Conservation (phyloP, 768 basidiomycete genomes). For the Heimioporus sp. region DNA sequence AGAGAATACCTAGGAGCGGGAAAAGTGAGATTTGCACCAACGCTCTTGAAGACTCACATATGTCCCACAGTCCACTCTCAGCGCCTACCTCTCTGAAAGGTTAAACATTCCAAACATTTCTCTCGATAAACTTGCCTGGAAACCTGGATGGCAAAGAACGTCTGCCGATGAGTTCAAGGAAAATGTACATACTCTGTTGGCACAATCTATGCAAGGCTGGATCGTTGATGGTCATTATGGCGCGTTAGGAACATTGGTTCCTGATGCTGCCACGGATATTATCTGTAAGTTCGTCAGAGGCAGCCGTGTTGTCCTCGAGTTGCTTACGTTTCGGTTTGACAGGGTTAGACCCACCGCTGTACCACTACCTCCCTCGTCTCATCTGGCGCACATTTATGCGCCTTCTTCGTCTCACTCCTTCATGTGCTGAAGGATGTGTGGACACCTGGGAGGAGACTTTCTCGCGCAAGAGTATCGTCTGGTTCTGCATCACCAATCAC, state of each 20-base stretch:
- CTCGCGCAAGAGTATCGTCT: conserved; percentile 48
- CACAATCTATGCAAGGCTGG: conserved; percentile 43
- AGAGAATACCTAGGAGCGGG: conserved; percentile 31
- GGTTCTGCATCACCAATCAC: conserved; percentile 49
- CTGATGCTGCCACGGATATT: conserved; percentile 45
- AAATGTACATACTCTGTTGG: conserved; percentile 19
- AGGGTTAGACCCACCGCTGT: conserved; percentile 71
- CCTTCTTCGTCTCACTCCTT: conserved; percentile 29
- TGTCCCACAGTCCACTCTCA: conserved; percentile 46
- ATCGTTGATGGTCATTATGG: conserved; percentile 51
- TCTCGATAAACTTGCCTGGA: conserved; percentile 48
- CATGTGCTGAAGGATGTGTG: conserved; percentile 50
- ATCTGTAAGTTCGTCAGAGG: conserved; percentile 42
- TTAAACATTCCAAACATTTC: conserved; percentile 46
- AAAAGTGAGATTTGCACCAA: conserved; percentile 31
- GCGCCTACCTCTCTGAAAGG: conserved; percentile 38
- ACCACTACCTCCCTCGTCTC: conserved; percentile 60
- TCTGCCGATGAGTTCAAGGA: conserved; percentile 27
- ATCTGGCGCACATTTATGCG: conserved; percentile 52
- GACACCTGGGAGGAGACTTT: conserved; percentile 42
- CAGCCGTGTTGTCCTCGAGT: neutral
- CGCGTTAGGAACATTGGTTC: conserved; percentile 31
- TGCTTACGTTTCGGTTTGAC: neutral
- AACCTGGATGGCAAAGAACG: conserved; percentile 44
- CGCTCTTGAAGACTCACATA: neutral